phyloP scores from a whole-genome alignment of 768 basidiomycete species.

The Tylopilus sp. region DNA sequence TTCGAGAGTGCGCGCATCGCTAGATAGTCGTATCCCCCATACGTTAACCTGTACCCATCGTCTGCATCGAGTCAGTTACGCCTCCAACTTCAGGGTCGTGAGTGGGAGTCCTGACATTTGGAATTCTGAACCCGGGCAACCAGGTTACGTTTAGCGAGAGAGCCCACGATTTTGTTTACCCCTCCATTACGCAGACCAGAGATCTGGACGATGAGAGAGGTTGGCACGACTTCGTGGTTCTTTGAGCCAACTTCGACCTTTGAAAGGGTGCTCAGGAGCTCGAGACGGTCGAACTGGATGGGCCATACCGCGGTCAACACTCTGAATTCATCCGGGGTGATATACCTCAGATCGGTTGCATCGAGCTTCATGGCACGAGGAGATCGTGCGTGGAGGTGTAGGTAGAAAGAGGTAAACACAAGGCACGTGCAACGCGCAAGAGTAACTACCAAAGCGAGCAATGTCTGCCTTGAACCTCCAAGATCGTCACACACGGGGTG shows the following conservation, averaged over 20 bases:
- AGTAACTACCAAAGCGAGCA: conserved; percentile 7
- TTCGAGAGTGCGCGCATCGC: conserved; percentile 93
- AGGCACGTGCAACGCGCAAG: background rate
- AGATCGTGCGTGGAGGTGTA: background rate
- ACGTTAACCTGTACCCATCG: conserved; percentile 95
- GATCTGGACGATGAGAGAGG: conserved; percentile 83
- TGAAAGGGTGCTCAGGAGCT: background rate
- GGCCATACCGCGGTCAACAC: conserved; percentile 83
- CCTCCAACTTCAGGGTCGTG: background rate
- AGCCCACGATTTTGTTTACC: conserved; percentile 88
- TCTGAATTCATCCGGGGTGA: conserved; percentile 89
- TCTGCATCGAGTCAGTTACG: conserved; percentile 46
- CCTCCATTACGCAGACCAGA: conserved; percentile 91
- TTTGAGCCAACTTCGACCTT: conserved; percentile 98
- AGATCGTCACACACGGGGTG: background rate
- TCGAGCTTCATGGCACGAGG: conserved; percentile 75
- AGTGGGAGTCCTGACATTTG: conserved; percentile 59
- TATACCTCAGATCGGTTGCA: conserved; percentile 90
- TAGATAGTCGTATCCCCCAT: conserved; percentile 97
- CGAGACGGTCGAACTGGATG: background rate
- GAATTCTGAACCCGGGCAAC: conserved; percentile 88
- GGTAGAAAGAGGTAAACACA: background rate
- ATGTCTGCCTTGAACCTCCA: background rate
- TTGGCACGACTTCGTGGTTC: conserved; percentile 96
- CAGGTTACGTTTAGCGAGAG: conserved; percentile 87